Percentiles rank a stretch among this genome's conserved stretches.
phyloP scores from a whole-genome alignment of 2,329 filamentous ascomycete genomes.

The Aspergillus niger region DNA sequence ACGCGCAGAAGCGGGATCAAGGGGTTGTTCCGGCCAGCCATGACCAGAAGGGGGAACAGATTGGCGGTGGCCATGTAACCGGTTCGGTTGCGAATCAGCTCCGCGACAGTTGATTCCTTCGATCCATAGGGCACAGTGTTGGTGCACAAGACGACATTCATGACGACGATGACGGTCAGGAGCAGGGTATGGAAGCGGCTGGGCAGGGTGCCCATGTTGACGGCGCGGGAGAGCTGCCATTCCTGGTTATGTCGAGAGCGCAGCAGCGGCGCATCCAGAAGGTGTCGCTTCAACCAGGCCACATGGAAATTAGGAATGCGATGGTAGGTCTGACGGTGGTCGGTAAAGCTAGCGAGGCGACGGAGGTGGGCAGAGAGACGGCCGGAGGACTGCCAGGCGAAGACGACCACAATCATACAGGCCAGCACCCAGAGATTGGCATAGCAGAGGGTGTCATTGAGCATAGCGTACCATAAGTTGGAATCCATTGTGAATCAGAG shows the following conservation, averaged over 20 bases:
- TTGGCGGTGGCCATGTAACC: conserved; percentile 44
- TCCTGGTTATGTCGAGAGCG: conserved; percentile 46
- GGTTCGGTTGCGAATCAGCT: conserved; percentile 43
- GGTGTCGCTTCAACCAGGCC: conserved; percentile 45
- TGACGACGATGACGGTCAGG: conserved; percentile 38
- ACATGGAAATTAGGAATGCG: not conserved
- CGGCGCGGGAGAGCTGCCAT: conserved; percentile 41
- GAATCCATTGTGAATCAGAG: not conserved
- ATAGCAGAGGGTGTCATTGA: conserved; percentile 9
- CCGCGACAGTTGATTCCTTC: conserved; percentile 32
- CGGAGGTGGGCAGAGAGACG: not conserved
- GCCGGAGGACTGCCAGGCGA: conserved; percentile 1
- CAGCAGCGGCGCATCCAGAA: conserved; percentile 53
- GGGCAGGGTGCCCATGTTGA: conserved; percentile 48
- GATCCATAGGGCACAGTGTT: conserved; percentile 42
- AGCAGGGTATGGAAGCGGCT: conserved; percentile 48
- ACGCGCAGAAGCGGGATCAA: conserved; percentile 42
- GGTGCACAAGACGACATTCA: conserved; percentile 54
- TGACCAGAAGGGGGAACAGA: conserved; percentile 44
- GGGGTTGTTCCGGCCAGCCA: conserved; percentile 46
- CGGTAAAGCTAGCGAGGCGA: not conserved
- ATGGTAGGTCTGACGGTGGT: conserved; percentile 4
- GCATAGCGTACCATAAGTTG: conserved; percentile 5
- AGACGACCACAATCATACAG: conserved; percentile 5
- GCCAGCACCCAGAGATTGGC: conserved; percentile 4